Evolutionary conservation across 495 filamentous ascomycete species (phyloP).

Genomic region (Penicillium manginii): DNA sequence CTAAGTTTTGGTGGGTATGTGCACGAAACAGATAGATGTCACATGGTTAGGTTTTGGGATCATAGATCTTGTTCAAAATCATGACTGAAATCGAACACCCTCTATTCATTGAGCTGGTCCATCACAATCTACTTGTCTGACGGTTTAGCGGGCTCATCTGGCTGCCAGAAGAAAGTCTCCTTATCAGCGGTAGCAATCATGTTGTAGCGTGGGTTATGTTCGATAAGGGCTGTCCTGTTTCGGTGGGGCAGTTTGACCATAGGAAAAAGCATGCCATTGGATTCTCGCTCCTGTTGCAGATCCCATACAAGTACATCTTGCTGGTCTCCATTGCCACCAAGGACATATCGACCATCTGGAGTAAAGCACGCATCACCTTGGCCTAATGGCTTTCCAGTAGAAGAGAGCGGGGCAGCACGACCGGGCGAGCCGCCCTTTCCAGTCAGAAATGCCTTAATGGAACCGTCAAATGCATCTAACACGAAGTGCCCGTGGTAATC

Average conservation of each 20-base stretch:
- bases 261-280: slow-evolving; percentile 64
- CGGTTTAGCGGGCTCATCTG: slow-evolving; percentile 46
- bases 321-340: slow-evolving; percentile 74
- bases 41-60: not conserved
- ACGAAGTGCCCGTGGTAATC: slow-evolving; percentile 81
- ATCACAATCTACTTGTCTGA: slow-evolving; percentile 35
- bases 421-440: slow-evolving; percentile 49
- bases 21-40: not conserved
- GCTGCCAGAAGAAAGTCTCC: slow-evolving; percentile 89
- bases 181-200: slow-evolving; percentile 86
- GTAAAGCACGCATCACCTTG: slow-evolving; percentile 87
- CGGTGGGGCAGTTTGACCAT: slow-evolving; percentile 64
- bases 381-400: slow-evolving; percentile 52
- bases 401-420: slow-evolving; percentile 49
- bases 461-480: slow-evolving; percentile 85
- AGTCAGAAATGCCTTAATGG: slow-evolving; percentile 65
- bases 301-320: slow-evolving; percentile 84
- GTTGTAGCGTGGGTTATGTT: slow-evolving; percentile 88
- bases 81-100: not conserved
- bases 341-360: slow-evolving; percentile 82
- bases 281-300: slow-evolving; percentile 56
- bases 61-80: not conserved
- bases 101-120: not conserved
- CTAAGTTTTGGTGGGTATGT: not conserved
- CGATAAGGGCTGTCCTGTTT: slow-evolving; percentile 71